Conservation (phyloP, 177 flowering plant genomes). For the Vitis hybrid region DNA sequence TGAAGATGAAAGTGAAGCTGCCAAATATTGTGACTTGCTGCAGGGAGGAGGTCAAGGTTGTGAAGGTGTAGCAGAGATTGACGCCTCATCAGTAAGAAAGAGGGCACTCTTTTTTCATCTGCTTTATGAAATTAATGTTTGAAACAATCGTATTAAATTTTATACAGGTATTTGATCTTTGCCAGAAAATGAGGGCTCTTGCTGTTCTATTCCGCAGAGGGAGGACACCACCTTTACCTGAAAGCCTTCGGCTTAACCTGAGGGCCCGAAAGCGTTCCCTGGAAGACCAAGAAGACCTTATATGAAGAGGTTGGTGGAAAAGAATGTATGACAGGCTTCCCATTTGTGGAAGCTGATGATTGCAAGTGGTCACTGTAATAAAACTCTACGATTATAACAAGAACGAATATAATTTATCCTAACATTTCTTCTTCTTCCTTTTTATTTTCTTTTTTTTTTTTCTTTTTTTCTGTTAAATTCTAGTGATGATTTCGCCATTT, state of each 20-base stretch:
- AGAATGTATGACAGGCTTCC: too few relatives aligned
- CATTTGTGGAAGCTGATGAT: too few relatives aligned
- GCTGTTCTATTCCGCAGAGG: conserved; percentile 90
- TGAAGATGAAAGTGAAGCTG: conserved; percentile 92
- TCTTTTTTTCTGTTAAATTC: too few relatives aligned
- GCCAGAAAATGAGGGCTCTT: conserved; percentile 78
- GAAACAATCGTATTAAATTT: not conserved
- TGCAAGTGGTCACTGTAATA: too few relatives aligned
- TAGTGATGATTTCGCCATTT: too few relatives aligned
- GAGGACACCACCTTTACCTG: conserved; percentile 86
- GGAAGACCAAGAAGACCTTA: conserved; percentile 75
- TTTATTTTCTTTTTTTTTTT: too few relatives aligned
- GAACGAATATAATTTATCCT: too few relatives aligned
- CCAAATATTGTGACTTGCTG: conserved; percentile 73
- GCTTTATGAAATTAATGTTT: not conserved
- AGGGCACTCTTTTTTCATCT: not conserved
- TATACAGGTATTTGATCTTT: conserved; percentile 89
- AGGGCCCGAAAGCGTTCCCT: conserved; percentile 82
- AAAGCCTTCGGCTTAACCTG: conserved; percentile 80
- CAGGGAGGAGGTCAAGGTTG: conserved; percentile 94
- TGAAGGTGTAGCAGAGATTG: conserved; percentile 94
- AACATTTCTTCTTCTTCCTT: too few relatives aligned
- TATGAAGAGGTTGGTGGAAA: conserved; percentile 17
- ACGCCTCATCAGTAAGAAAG: conserved; percentile 83
- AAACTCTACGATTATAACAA: too few relatives aligned